These are phyloP conservation scores for Biscogniauxia marginata DNA, from an alignment of 2,329 filamentous ascomycete genomes.

Conservation along the genomic window DNA sequence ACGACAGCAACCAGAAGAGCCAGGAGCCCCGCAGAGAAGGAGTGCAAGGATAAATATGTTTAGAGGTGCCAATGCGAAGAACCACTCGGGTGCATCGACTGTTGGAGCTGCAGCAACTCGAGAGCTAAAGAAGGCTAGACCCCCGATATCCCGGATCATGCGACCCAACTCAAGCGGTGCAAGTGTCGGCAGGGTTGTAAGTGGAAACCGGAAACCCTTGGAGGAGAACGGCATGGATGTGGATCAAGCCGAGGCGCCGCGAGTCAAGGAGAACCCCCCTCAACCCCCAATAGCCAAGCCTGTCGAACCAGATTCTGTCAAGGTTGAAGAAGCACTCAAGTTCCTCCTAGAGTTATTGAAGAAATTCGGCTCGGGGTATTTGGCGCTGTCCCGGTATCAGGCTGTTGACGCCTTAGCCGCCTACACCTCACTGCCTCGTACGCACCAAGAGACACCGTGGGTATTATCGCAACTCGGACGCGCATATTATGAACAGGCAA, in stretches of 20 bases:
- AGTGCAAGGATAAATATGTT: conserved; percentile 71
- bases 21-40: conserved; percentile 62
- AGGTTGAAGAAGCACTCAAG: conserved; percentile 72
- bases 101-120: conserved; percentile 62
- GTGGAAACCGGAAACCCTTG: conserved; percentile 78
- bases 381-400: conserved; percentile 74
- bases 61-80: conserved; percentile 65
- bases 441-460: conserved; percentile 89
- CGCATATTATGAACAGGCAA: conserved; percentile 85
- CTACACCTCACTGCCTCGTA: conserved; percentile 67
- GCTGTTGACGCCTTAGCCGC: conserved; percentile 74
- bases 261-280: conserved; percentile 43
- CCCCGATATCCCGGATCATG: conserved; percentile 65
- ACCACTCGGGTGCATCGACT: conserved; percentile 56
- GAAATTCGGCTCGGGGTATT: conserved; percentile 79
- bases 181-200: conserved; percentile 81
- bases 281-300: conserved; percentile 40
- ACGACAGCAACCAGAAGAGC: conserved; percentile 57
- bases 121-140: conserved; percentile 82
- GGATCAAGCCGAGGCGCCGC: conserved; percentile 62
- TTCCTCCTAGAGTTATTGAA: conserved; percentile 78
- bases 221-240: conserved; percentile 67
- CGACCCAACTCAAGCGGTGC: conserved; percentile 64
- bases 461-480: conserved; percentile 87
- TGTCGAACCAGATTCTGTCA: conserved; percentile 54